Evolutionary conservation across 441 rosid species (phyloP), one percentile per base, ranked within the genome.

Genomic region (Adansonia rubrostipa): DNA sequence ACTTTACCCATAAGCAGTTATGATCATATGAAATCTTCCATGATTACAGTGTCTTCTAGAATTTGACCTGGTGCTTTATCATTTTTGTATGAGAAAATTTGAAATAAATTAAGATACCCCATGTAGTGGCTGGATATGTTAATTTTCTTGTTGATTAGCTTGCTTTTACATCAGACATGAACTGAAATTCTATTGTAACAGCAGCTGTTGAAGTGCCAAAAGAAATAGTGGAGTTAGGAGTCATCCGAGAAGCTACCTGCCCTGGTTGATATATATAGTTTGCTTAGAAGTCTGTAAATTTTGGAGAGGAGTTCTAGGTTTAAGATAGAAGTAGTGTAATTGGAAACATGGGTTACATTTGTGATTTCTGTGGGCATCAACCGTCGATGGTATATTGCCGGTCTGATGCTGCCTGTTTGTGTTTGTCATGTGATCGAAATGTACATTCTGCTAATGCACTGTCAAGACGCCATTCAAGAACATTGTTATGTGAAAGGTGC

Each of bases 361-460:
- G 33, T 28, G 33, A 95, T 82, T 97, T 93, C 81, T 97, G 99
- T 81, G 92, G 93, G 80, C 91, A 90, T 74, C 96, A 91, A 87
- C 92, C 95, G 86, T 90, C 99, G n/a, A 85, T 90, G 86, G 96
- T 97, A 7, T 92, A 97, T 81, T 97, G 99, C 78, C 88, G 96
- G 24, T 95, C 99, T 0, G 99, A 97, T 85, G 92, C 93, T 56
- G 99, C 99, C 0, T 92, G 95, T 81, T 83, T 97, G 45, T 97
- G 99, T 81, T 89, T 97, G 65, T 95, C 99, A 5, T 97, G 99
- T 81, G 99, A 97, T 81, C 85, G 92, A 74, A 89, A 88, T 77
- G 98, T 97, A 56, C 99, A 97, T 77, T 92, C 97, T 17, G 99
- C 99, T 54, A 97, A 97, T 80, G 94, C 99, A 62, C 87, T 95